Conservation (phyloP, 2,329 filamentous ascomycete genomes). For the Immersiporthe knoxdaviesiana region DNA sequence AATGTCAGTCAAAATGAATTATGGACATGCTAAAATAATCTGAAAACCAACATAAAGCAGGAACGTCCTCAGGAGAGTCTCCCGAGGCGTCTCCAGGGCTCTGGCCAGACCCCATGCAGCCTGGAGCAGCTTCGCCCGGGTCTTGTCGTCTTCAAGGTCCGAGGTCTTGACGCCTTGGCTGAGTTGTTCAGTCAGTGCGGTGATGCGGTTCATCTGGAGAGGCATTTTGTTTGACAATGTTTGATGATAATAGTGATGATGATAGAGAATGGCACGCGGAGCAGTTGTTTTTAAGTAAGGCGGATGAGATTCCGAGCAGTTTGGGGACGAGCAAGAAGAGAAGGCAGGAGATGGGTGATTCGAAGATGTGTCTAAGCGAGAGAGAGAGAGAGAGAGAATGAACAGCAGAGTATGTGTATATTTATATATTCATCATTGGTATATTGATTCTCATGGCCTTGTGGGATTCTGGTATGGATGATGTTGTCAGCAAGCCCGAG, state of each 20-base stretch:
- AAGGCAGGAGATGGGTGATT: neutral
- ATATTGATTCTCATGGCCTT: neutral
- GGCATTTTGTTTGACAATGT: neutral
- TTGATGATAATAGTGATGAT: neutral
- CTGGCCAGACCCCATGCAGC: neutral
- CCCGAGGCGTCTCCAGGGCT: conserved; percentile 7
- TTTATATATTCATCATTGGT: neutral
- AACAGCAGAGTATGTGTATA: neutral
- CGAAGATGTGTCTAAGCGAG: neutral
- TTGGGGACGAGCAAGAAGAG: neutral
- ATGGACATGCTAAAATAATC: neutral
- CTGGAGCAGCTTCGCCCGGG: neutral
- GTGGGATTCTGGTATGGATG: neutral
- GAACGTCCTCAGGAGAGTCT: neutral
- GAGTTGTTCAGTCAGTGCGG: neutral
- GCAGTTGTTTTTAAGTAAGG: neutral
- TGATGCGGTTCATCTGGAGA: conserved; percentile 1
- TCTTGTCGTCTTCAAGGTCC: neutral
- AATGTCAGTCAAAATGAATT: neutral
- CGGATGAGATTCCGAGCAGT: neutral
- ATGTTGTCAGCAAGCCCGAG: neutral
- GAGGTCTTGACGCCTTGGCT: neutral
- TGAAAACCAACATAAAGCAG: conserved; percentile 7
- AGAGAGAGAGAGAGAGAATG: neutral
- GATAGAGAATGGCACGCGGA: too few species aligned